These are phyloP conservation scores for Xylariales sp. DNA, from an alignment of 2,329 filamentous ascomycete genomes.

Conservation along the genomic window DNA sequence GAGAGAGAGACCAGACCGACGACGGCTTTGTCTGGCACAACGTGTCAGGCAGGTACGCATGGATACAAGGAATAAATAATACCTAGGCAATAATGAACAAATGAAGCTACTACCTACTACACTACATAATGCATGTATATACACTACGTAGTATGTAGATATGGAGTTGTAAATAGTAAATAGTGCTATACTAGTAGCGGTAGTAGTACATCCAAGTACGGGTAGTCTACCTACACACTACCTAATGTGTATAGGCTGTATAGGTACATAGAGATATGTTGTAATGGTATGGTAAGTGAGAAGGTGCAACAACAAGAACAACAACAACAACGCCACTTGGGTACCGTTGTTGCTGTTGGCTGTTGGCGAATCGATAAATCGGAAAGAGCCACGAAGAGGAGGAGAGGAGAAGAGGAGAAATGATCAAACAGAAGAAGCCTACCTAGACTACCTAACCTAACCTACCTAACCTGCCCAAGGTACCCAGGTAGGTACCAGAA, in stretches of 20 bases:
- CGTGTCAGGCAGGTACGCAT: constrained; percentile 22
- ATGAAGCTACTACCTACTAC: too few relatives aligned
- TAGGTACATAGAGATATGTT: background rate
- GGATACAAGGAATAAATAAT: constrained; percentile 1
- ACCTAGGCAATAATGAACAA: too few relatives aligned
- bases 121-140: background rate
- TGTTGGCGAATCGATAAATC: constrained; percentile 30
- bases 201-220: background rate
- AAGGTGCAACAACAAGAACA: background rate
- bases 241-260: background rate
- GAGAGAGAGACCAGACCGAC: background rate
- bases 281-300: background rate
- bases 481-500: too few relatives aligned
- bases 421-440: background rate
- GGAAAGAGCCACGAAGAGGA: constrained; percentile 31
- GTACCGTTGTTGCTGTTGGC: background rate
- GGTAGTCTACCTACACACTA: too few relatives aligned
- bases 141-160: background rate
- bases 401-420: background rate
- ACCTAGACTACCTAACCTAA: too few relatives aligned
- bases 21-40: constrained; percentile 11
- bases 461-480: too few relatives aligned
- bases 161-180: background rate
- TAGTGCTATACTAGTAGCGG: background rate
- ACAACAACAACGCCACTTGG: background rate